Evolutionary conservation across 176 grass and related monocot genomes (phyloP), one percentile per base, ranked within the genome.

Genomic region (Chrysopogon serrulatus): DNA sequence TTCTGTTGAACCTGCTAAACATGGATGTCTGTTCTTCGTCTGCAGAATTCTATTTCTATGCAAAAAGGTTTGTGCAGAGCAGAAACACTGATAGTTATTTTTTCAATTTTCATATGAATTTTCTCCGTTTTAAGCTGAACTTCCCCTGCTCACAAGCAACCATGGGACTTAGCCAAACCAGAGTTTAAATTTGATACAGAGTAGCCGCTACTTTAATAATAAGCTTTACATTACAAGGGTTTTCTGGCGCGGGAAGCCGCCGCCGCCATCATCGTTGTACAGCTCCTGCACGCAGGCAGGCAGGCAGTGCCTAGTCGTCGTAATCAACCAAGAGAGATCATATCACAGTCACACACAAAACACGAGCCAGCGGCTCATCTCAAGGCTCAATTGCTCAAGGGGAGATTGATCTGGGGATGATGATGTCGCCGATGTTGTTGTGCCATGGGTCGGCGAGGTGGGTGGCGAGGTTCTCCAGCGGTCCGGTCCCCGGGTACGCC

Each of bases 371-470:
- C n/a, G n/a, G n/a, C 26, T 1, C 49, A 32, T 5, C 59, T 16
- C 66, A 77, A n/a, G n/a, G n/a, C n/a, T n/a, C n/a, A n/a, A n/a
- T n/a, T n/a, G 48, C 79, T 95, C 85, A 95, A 84, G 88, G 88
- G 44, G 37, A 79, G 73, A 99, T 59, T 16, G 91, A 33, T 87
- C 93, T 94, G 21, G 97, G 97, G 90, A 99, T 96, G 73, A 99
- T 15, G 65, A 99, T 23, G 81, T 99, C 88, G 31, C 97, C 97
- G 44, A 99, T 99, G 97, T 94, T 99, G 88, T 92, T 94, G 90
- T 99, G 97, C 97, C 97, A 99, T n/a, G 97, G 97, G 82, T 99
- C 97, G 0, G 97, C 86, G 43, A 99, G 91, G 74, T 99, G 97
- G 23, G 69, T 71, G 4, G 93, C 97, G 41, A 99, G 81, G 83